Base-by-base conservation (phyloP, 805 yeast species). In the Saturnispora ahearnii region DNA sequence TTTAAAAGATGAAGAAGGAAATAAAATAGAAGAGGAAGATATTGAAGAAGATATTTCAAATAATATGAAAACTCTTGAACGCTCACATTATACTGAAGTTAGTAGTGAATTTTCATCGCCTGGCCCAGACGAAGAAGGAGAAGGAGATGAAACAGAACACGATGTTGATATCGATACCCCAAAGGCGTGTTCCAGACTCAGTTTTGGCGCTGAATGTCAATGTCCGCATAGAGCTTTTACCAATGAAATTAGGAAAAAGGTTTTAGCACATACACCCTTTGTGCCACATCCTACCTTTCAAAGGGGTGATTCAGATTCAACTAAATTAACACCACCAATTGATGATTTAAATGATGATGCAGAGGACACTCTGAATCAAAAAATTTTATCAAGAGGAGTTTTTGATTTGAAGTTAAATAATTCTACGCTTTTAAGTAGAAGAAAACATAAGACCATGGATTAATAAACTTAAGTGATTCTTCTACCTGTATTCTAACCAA, bases 321-420 rank as follows among this genome's bases (percentile, higher is more conserved):
- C 5, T 12, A 28, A 24, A 1, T 15, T 13, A 9, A 40, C 21
- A 4, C 28, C 41, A 5, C 30, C 24, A 2, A 18, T 31, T 18
- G 36, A 29, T 21, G 40, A 36, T 36, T 9, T 36, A 12, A 36
- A 18, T 36, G 43, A 22, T 26, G 24, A 26, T n/a, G 24, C 28
- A 3, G 51, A 38, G 21, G 44, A 46, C 37, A 47, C 18, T 44
- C 47, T 45, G 79, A 54, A 52, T 18, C 43, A 53, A 26, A 45
- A 36, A 24, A 32, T 54, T 42, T 34, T 29, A 24, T 33, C 42
- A 21, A 52, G 51, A 34, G 41, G 47, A 12, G 40, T 45, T 4
- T 53, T 83, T 55, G 84, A 83, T 48, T 69, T 84, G 51, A 79
- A 77, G 53, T 63, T 84, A 58, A 79, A 79, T 50, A 83, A 82